These are phyloP conservation scores for Medicago ruthenica DNA, from an alignment of 306 rosid genomes.

Conservation along the genomic window DNA sequence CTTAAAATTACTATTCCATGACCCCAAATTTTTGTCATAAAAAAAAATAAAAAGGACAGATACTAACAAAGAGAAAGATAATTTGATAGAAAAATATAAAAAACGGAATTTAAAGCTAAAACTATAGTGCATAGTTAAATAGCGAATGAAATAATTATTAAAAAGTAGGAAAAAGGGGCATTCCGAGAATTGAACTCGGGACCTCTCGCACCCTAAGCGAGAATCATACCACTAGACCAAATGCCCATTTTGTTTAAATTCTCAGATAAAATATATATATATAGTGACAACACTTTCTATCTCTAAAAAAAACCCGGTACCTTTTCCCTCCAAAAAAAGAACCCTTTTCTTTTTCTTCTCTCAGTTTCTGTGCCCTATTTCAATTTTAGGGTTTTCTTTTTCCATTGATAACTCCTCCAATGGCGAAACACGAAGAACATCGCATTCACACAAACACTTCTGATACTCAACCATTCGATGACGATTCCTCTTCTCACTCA, in stretches of 20 bases:
- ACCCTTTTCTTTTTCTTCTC: not conserved
- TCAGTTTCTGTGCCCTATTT: conserved; percentile 30
- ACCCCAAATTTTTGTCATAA: too few relatives aligned
- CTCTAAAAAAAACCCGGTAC: not conserved
- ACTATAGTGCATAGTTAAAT: too few relatives aligned
- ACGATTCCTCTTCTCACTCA: conserved; percentile 49
- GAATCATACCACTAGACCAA: conserved; percentile 66
- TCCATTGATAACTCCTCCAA: conserved; percentile 32
- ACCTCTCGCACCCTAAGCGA: conserved; percentile 66
- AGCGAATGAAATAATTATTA: too few relatives aligned
- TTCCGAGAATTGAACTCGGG: conserved; percentile 66
- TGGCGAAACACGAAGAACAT: conserved; percentile 44
- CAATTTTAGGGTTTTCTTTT: conserved; percentile 33
- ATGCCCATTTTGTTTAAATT: not conserved
- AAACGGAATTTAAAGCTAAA: too few relatives aligned
- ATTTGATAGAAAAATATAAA: too few relatives aligned
- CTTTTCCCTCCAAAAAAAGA: conserved; percentile 73
- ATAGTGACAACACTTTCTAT: not conserved
- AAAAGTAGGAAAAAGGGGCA: conserved; percentile 27
- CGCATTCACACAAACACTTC: conserved; percentile 8
- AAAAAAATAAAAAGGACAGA: too few relatives aligned
- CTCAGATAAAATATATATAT: accelerated
- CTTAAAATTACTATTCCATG: too few relatives aligned
- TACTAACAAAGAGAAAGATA: too few relatives aligned
- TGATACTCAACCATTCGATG: conserved; percentile 58